Conservation (phyloP, 768 basidiomycete genomes). For the Lentinula lateritia region DNA sequence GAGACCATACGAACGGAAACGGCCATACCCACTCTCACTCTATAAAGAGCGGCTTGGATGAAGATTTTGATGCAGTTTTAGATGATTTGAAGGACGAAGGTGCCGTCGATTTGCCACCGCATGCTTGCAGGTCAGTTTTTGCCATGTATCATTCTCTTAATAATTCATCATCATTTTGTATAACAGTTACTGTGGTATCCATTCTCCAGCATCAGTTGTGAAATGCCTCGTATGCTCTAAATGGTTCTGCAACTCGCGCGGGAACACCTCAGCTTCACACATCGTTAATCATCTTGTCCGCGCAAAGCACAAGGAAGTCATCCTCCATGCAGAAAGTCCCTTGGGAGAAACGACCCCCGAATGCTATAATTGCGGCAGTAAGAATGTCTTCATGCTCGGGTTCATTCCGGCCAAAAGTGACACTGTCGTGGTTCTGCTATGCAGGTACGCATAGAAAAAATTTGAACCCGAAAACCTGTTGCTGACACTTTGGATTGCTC, state of each 20-base stretch:
- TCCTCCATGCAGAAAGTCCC: constrained; percentile 90
- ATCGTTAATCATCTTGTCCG: constrained; percentile 99
- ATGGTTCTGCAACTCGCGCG: constrained; percentile 99
- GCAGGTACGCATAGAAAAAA: constrained; percentile 60
- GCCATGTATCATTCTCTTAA: constrained; percentile 5
- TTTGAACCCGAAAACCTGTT: background rate
- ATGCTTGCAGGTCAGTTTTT: constrained; percentile 84
- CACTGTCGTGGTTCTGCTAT: constrained; percentile 95
- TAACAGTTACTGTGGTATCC: constrained; percentile 92
- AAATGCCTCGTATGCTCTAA: constrained; percentile 90
- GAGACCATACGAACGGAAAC: constrained; percentile 35
- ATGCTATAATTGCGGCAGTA: constrained; percentile 98
- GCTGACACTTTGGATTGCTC: background rate
- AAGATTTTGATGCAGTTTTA: constrained; percentile 86
- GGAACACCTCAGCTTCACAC: constrained; percentile 96
- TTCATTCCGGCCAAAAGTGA: constrained; percentile 99
- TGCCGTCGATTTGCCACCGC: constrained; percentile 76
- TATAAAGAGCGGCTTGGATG: constrained; percentile 44
- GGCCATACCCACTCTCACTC: constrained; percentile 24
- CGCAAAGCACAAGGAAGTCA: constrained; percentile 98
- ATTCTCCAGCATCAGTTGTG: constrained; percentile 95
- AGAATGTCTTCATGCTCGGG: constrained; percentile 99
- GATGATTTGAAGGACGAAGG: constrained; percentile 85
- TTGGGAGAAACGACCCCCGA: constrained; percentile 97
- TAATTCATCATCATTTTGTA: constrained; percentile 1